Evolutionary conservation across 2,329 filamentous ascomycete genomes (phyloP).

Genomic region (Leptodontidium sp.): DNA sequence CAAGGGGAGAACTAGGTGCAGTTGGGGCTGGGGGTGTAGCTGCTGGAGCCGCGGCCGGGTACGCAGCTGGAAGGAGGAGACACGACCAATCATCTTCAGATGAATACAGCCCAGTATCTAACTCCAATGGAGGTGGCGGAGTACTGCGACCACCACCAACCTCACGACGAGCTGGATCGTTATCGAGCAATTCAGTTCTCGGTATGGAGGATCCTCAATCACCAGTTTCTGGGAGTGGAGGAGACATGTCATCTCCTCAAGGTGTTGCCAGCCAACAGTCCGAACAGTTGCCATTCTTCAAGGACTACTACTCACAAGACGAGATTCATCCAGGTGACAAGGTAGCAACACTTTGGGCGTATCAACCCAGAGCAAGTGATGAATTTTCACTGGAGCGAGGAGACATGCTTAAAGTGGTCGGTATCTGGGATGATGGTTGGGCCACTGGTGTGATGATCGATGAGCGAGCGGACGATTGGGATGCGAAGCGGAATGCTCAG

Average conservation of each 20-base stretch:
- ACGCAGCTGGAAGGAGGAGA: slow-evolving; percentile 52
- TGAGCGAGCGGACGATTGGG: slow-evolving; percentile 89
- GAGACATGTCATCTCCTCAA: slow-evolving; percentile 83
- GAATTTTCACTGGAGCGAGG: slow-evolving; percentile 94
- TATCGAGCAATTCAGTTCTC: slow-evolving; percentile 84
- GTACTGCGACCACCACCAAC: slow-evolving; percentile 66
- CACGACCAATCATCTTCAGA: slow-evolving; percentile 75
- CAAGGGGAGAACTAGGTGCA: slow-evolving; percentile 30
- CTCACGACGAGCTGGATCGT: slow-evolving; percentile 80
- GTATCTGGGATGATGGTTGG: slow-evolving; percentile 99
- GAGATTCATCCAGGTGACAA: slow-evolving; percentile 92
- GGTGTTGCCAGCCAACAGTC: slow-evolving; percentile 89
- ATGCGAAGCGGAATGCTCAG: slow-evolving; percentile 76
- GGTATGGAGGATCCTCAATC: slow-evolving; percentile 75
- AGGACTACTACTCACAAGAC: slow-evolving; percentile 98
- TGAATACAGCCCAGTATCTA: slow-evolving; percentile 77
- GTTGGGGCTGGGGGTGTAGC: slow-evolving; percentile 52
- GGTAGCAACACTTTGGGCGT: slow-evolving; percentile 94
- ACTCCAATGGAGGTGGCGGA: slow-evolving; percentile 61
- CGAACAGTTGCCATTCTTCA: slow-evolving; percentile 95
- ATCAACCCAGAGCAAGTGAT: slow-evolving; percentile 90
- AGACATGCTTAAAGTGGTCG: slow-evolving; percentile 97
- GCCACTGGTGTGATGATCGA: slow-evolving; percentile 88
- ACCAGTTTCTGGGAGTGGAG: slow-evolving; percentile 71
- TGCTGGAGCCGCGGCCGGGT: slow-evolving; percentile 58